Conservation (phyloP, 257 asterid species). For the Solanum medicagineum region DNA sequence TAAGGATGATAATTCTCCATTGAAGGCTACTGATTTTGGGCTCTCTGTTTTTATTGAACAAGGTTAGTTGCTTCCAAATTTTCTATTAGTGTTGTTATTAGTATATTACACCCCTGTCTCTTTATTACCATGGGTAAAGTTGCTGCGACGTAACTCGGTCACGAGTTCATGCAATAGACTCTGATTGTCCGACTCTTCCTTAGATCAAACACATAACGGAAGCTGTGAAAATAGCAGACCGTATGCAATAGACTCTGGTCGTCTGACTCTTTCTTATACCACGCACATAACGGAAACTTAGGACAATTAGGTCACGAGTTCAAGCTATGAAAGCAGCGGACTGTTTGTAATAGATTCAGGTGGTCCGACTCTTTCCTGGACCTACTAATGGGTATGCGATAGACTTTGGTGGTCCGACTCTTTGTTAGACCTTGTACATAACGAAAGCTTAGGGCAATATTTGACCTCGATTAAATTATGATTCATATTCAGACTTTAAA, state of each 20-base stretch:
- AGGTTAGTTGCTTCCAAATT: constrained; percentile 7
- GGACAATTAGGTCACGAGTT: fast-evolving
- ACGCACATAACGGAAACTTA: too few species aligned
- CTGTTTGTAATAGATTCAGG: too few species aligned
- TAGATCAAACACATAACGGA: fast-evolving
- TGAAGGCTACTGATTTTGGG: constrained; percentile 33
- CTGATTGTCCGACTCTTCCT: too few species aligned
- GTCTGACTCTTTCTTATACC: too few species aligned
- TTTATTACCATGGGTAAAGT: neutral
- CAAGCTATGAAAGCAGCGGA: too few species aligned
- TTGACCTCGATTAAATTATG: neutral
- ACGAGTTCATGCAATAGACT: neutral
- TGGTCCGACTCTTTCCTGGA: too few species aligned
- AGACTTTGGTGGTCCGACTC: neutral
- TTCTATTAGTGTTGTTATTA: neutral
- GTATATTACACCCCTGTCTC: neutral
- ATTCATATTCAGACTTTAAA: neutral
- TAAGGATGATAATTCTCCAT: constrained; percentile 14
- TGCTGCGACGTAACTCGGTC: fast-evolving
- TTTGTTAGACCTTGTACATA: fast-evolving
- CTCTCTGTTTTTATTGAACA: constrained; percentile 35
- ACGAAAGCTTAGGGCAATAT: neutral
- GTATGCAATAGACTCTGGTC: too few species aligned
- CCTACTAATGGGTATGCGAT: too few species aligned
- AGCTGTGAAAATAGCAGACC: too few species aligned